These are phyloP conservation scores for Cladosporium phlei DNA, from an alignment of 2,329 filamentous ascomycete genomes.

Conservation along the genomic window DNA sequence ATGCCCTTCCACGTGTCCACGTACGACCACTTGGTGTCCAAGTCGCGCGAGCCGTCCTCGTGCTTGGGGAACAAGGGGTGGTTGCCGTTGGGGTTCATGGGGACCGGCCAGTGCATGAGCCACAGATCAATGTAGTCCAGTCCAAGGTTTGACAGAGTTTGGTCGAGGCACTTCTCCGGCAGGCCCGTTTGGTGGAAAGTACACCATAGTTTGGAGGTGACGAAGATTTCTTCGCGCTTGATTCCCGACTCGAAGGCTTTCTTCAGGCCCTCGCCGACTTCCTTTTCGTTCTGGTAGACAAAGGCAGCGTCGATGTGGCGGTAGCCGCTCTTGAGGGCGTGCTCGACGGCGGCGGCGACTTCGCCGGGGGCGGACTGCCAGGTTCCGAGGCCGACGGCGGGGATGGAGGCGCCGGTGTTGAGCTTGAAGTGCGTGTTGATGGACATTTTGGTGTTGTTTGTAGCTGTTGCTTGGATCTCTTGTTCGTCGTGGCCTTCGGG, in stretches of 20 bases:
- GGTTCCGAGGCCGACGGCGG: slow-evolving; percentile 36
- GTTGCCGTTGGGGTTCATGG: slow-evolving; percentile 74
- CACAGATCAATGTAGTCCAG: slow-evolving; percentile 78
- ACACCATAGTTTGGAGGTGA: slow-evolving; percentile 59
- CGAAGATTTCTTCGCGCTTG: slow-evolving; percentile 28
- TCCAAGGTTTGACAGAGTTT: slow-evolving; percentile 67
- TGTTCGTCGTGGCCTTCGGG: slow-evolving; percentile 19
- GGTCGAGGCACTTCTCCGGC: slow-evolving; percentile 66
- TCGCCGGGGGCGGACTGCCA: slow-evolving; percentile 40
- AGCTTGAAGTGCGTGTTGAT: slow-evolving; percentile 30
- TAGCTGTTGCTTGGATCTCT: too few species aligned
- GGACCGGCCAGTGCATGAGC: slow-evolving; percentile 78
- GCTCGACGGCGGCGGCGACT: slow-evolving; percentile 44
- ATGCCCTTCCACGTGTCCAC: slow-evolving; percentile 73
- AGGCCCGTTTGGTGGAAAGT: slow-evolving; percentile 71
- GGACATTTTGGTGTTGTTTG: too few species aligned
- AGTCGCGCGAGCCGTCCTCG: slow-evolving; percentile 68
- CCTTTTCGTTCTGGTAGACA: slow-evolving; percentile 42
- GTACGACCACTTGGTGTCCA: slow-evolving; percentile 65
- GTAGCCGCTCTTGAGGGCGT: slow-evolving; percentile 47
- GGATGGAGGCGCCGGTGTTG: slow-evolving; percentile 37
- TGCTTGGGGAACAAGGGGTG: slow-evolving; percentile 68
- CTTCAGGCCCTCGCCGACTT: slow-evolving; percentile 41
- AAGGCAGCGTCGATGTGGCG: slow-evolving; percentile 59
- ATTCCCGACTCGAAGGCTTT: slow-evolving; percentile 50